Evolutionary conservation across 1,284 basidiomycete genomes (phyloP).

Genomic region (Malassezia globosa): DNA sequence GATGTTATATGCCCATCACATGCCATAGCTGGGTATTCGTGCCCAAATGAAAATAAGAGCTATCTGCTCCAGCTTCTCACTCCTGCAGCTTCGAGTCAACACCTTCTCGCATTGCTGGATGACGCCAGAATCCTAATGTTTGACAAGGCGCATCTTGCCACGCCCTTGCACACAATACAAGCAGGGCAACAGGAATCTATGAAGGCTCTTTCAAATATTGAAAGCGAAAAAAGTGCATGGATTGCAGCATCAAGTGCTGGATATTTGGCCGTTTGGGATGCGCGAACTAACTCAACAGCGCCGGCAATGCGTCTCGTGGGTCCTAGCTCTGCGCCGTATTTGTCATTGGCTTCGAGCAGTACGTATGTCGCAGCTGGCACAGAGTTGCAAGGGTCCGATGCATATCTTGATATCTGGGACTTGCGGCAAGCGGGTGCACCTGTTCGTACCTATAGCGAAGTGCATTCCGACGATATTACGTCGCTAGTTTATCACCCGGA

Average conservation of each 20-base stretch:
- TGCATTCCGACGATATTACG: conserved; percentile 43
- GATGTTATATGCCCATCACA: conserved; percentile 3
- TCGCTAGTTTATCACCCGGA: conserved; percentile 32
- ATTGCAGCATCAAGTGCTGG: conserved; percentile 20
- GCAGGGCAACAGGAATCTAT: conserved; percentile 17
- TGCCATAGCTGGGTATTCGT: conserved; percentile 2
- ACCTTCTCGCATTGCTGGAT: conserved; percentile 24
- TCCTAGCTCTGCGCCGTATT: conserved; percentile 26
- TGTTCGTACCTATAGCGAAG: conserved; percentile 34
- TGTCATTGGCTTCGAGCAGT: conserved; percentile 17
- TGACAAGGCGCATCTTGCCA: conserved; percentile 21
- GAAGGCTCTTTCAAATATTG: conserved; percentile 19
- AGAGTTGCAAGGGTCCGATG: conserved; percentile 34
- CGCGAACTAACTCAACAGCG: conserved; percentile 13
- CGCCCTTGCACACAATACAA: conserved; percentile 19
- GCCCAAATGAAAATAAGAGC: not conserved
- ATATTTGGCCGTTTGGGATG: conserved; percentile 24
- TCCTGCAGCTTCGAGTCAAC: conserved; percentile 19
- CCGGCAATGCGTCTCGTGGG: conserved; percentile 20
- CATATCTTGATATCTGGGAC: conserved; percentile 39
- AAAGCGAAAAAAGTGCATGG: not conserved
- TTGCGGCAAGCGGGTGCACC: conserved; percentile 21
- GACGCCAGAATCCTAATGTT: conserved; percentile 24
- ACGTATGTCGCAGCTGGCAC: conserved; percentile 33
- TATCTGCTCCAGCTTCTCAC: conserved; percentile 31